phyloP scores from a whole-genome alignment of 2,329 filamentous ascomycete genomes.

The Calonectria leucothoes region DNA sequence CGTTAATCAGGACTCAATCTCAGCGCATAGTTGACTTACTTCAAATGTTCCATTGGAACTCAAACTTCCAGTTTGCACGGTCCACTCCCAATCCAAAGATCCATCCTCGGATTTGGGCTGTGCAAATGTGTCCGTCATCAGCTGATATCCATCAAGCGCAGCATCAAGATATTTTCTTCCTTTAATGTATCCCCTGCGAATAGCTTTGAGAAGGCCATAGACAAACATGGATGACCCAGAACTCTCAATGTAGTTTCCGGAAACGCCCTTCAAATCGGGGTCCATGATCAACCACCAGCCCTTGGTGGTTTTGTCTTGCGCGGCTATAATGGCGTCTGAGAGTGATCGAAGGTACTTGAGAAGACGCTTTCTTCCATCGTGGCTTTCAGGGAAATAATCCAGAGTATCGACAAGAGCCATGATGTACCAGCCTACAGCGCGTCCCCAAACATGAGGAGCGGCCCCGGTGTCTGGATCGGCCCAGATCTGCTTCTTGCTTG shows the following conservation, averaged over 20 bases:
- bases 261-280: not conserved
- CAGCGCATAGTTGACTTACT: not conserved
- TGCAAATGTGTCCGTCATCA: not conserved
- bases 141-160: not conserved
- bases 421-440: not conserved
- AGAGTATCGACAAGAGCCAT: not conserved
- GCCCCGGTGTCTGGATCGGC: not conserved
- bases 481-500: not conserved
- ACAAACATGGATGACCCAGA: not conserved
- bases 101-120: not conserved
- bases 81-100: not conserved
- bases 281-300: conserved; percentile 1
- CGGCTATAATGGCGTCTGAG: not conserved
- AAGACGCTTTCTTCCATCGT: not conserved
- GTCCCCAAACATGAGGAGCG: not conserved
- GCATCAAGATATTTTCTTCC: not conserved
- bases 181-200: not conserved
- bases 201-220: not conserved
- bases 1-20: not conserved
- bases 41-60: not conserved
- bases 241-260: not conserved
- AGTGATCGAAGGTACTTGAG: not conserved
- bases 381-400: not conserved
- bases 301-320: not conserved
- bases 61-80: not conserved